Base-by-base conservation (phyloP, 2,329 filamentous ascomycete genomes). In the Colletotrichum sp. region DNA sequence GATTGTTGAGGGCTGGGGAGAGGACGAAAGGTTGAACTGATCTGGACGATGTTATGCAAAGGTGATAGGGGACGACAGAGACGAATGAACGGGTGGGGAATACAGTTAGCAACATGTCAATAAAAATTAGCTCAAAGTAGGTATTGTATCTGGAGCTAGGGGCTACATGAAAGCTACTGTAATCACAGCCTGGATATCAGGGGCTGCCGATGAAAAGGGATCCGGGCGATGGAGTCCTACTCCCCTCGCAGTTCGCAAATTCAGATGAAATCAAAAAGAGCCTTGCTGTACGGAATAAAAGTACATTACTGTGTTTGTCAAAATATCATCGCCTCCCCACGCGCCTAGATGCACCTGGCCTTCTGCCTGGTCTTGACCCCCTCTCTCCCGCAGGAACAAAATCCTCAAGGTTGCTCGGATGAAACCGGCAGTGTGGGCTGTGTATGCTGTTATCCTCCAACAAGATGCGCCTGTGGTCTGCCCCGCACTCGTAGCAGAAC, bases 401-500 rank as follows among this genome's bases (percentile, higher is more conserved):
- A 32, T 64, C 24, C 9, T 34, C 26, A 36, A 80, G 59, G 52
- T 82, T 81, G 21, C 67, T 7, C 28, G 81, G 75, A 74, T 86
- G 82, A 18, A 81, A 83, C n/a, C 68, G 80, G 67, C 84, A 86
- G 9, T 65, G 75, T 18, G 70, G 55, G 63, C 78, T 65, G 75
- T 86, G 85, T 7, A 78, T 72, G 30, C 79, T 82, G 49, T 86
- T 85, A 63, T 85, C 84, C 24, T 78, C 76, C 34, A 75, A 71
- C 44, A 86, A 21, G 34, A 86, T 85, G 36, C 79, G 72, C 34
- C 67, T 77, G 64, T 86, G 80, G 32, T 82, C 79, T 7, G 82
- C 84, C n/a, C 84, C 81, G 59, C 85, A 86, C 39, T 85, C 82
- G 74, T 82, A 86, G 78, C 83, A 85, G 72, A 84, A 83, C 57